Evolutionary conservation across 192 early-diverging fungal genomes (phyloP).

Genomic region (Phycomyces blakesleeanus): DNA sequence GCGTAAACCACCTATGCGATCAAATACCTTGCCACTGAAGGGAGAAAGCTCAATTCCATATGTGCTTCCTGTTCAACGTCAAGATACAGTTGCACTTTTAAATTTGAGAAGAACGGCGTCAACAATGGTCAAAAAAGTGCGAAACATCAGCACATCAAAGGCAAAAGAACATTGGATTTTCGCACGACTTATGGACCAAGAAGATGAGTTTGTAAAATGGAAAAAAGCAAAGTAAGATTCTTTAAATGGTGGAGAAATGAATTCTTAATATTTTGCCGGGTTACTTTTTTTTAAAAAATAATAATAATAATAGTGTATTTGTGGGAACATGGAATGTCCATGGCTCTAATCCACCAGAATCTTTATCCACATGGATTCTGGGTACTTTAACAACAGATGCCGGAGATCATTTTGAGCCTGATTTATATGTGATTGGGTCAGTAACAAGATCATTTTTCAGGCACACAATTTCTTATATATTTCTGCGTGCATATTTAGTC

Average conservation of each 20-base stretch:
- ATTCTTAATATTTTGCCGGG: neutral
- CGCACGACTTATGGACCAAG: conserved; percentile 27
- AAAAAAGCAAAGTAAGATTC: conserved; percentile 25
- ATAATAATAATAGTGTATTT: conserved; percentile 56
- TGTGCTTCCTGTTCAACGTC: conserved; percentile 22
- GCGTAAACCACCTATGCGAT: neutral
- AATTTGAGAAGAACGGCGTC: conserved; percentile 16
- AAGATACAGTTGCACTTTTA: conserved; percentile 18
- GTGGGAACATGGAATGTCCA: conserved; percentile 93
- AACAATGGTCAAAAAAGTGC: neutral
- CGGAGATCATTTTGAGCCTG: conserved; percentile 41
- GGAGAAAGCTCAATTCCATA: conserved; percentile 11
- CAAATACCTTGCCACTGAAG: conserved; percentile 3
- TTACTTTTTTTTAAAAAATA: no score
- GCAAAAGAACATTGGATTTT: conserved; percentile 30
- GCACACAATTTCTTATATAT: neutral
- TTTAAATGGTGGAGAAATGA: neutral
- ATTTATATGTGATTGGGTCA: conserved; percentile 74
- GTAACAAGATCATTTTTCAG: neutral
- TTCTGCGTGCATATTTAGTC: conserved; percentile 46
- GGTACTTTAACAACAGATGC: conserved; percentile 37
- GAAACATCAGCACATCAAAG: neutral
- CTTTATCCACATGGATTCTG: conserved; percentile 63
- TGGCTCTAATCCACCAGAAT: conserved; percentile 58
- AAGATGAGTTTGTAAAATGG: conserved; percentile 40